phyloP scores from a whole-genome alignment of 306 rosid species.

The Morella rubra region DNA sequence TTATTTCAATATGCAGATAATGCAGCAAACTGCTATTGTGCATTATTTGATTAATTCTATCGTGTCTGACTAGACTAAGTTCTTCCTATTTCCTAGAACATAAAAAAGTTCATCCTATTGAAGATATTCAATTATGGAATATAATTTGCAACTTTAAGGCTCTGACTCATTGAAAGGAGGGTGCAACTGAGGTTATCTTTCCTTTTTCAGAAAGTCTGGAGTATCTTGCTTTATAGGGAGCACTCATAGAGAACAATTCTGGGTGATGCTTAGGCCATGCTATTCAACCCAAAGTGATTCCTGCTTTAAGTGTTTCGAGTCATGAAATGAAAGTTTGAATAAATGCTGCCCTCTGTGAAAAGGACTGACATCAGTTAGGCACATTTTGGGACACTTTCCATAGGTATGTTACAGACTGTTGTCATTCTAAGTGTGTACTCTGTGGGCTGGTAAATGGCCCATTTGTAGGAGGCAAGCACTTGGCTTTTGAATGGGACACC shows the following conservation, averaged over 20 bases:
- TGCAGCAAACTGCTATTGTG: background rate
- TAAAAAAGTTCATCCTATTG: background rate
- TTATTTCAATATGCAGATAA: background rate
- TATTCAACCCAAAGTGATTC: background rate
- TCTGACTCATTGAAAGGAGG: background rate
- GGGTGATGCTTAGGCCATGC: background rate
- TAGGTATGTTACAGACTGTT: background rate
- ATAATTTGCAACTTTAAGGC: background rate
- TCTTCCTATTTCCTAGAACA: no score
- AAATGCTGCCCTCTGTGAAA: background rate
- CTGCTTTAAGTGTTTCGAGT: background rate
- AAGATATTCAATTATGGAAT: background rate
- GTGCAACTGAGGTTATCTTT: background rate
- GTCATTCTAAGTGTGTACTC: background rate
- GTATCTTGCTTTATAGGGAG: background rate
- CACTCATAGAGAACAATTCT: background rate
- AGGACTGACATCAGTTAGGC: no score
- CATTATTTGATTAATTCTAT: no score
- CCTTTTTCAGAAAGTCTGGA: background rate
- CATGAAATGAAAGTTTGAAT: background rate
- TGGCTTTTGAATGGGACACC: background rate
- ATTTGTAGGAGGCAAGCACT: background rate
- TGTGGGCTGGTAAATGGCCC: background rate
- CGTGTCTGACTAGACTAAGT: no score
- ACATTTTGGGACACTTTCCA: background rate